Conservation (phyloP, 495 filamentous ascomycete species). For the Sordaria brevicollis region DNA sequence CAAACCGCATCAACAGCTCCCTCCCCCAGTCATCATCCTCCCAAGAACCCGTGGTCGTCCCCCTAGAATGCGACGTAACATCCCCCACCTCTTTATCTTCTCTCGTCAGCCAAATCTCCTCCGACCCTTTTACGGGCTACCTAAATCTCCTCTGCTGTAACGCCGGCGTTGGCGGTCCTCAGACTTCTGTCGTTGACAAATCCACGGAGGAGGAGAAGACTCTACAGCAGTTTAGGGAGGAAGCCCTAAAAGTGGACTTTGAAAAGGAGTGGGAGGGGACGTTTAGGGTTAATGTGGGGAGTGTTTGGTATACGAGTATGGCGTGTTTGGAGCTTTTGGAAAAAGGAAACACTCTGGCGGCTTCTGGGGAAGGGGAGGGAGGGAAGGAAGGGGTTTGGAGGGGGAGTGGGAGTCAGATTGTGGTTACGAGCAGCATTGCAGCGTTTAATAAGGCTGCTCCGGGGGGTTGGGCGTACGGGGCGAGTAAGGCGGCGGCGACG, state of each 20-base stretch:
- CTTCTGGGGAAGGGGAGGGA: background rate
- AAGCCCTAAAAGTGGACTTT: slow-evolving; percentile 39
- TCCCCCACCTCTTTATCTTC: slow-evolving; percentile 46
- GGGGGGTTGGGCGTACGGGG: slow-evolving; percentile 48
- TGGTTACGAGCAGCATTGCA: slow-evolving; percentile 54
- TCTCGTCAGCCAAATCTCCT: slow-evolving; percentile 40
- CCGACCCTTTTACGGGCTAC: slow-evolving; percentile 37
- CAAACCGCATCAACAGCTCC: slow-evolving; percentile 24
- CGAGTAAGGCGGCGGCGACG: slow-evolving; percentile 52
- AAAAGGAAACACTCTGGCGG: slow-evolving; percentile 47
- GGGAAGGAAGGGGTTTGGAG: background rate
- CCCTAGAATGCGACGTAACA: slow-evolving; percentile 55
- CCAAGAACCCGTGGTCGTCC: slow-evolving; percentile 33
- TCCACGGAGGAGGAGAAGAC: slow-evolving; percentile 20
- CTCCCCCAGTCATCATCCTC: background rate
- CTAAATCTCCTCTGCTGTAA: slow-evolving; percentile 61
- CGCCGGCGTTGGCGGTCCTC: slow-evolving; percentile 51
- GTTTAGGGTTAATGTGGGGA: slow-evolving; percentile 49
- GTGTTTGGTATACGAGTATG: slow-evolving; percentile 52
- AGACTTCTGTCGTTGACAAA: slow-evolving; percentile 10
- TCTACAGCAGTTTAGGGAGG: slow-evolving; percentile 42
- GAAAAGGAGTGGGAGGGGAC: slow-evolving; percentile 46
- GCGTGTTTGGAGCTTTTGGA: slow-evolving; percentile 55
- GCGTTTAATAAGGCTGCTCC: slow-evolving; percentile 46
- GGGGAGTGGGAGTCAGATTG: slow-evolving; percentile 42